Percentiles rank a stretch among this genome's conserved stretches.
Conservation (phyloP, 805 yeast species). For the Candida nanaspora region DNA sequence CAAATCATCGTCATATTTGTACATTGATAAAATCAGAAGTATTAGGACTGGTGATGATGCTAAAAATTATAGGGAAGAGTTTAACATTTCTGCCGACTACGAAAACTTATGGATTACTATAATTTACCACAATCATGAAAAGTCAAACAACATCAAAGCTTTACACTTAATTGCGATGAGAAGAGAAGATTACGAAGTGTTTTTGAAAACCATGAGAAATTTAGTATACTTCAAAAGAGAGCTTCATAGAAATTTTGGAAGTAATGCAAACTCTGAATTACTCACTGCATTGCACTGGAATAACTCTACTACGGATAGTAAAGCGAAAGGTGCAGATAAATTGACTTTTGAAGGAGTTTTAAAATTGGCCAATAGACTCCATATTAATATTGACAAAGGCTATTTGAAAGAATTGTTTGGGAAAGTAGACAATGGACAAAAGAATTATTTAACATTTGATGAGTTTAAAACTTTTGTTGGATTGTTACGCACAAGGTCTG, state of each 20-base stretch:
- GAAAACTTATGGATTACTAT: conserved; percentile 74
- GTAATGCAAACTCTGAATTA: conserved; percentile 30
- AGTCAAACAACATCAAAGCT: conserved; percentile 60
- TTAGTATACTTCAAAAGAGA: conserved; percentile 53
- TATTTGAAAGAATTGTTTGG: conserved; percentile 45
- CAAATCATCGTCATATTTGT: conserved; percentile 35
- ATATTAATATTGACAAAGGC: conserved; percentile 59
- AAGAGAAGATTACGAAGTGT: conserved; percentile 42
- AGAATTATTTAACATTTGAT: conserved; percentile 52
- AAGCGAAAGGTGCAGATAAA: conserved; percentile 21
- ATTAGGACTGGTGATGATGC: conserved; percentile 66
- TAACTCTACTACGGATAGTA: conserved; percentile 25
- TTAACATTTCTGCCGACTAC: conserved; percentile 60
- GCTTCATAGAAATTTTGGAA: conserved; percentile 54
- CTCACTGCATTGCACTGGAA: conserved; percentile 58
- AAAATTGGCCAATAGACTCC: conserved; percentile 57
- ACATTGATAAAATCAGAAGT: conserved; percentile 58
- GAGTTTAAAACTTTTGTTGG: conserved; percentile 75
- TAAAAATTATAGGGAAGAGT: conserved; percentile 77
- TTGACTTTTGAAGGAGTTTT: conserved; percentile 62
- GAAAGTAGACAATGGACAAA: conserved; percentile 40
- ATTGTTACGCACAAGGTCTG: conserved; percentile 57
- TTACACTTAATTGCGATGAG: conserved; percentile 68
- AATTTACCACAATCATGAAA: conserved; percentile 54
- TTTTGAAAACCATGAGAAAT: conserved; percentile 47